Evolutionary conservation across 106 monocot genomes (phyloP).

Genomic region (Ottelia alismoides): DNA sequence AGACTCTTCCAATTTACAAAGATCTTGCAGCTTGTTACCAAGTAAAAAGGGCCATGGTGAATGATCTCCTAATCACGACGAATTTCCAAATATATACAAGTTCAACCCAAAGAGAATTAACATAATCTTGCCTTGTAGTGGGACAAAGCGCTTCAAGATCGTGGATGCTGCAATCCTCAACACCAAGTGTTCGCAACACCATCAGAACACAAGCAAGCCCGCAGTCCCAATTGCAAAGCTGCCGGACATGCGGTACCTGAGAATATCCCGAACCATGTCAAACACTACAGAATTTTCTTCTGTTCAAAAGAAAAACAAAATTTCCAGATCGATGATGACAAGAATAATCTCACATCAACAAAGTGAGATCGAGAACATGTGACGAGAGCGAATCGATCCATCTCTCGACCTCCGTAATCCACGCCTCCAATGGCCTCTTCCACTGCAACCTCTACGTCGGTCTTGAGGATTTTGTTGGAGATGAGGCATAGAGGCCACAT

Average conservation of each 20-base stretch:
- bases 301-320: neutral
- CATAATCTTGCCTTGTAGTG: constrained; percentile 63
- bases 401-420: too few relatives aligned
- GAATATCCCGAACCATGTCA: neutral
- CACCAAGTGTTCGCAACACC: constrained; percentile 54
- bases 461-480: constrained; percentile 1
- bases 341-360: constrained; percentile 30
- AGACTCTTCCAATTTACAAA: too few relatives aligned
- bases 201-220: constrained; percentile 77
- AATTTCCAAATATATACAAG: too few relatives aligned
- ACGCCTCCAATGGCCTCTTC: neutral
- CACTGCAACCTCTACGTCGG: neutral
- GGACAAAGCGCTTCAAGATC: constrained; percentile 50
- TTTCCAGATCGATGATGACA: neutral
- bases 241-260: constrained; percentile 74
- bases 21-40: too few relatives aligned
- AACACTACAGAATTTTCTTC: neutral
- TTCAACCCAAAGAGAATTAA: too few relatives aligned
- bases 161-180: constrained; percentile 22
- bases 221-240: constrained; percentile 68
- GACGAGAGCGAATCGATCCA: too few relatives aligned
- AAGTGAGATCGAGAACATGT: too few relatives aligned
- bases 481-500: constrained; percentile 4
- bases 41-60: too few relatives aligned
- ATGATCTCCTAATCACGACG: too few relatives aligned